Conservation (phyloP, 345 rosid species). For the Hirschfeldia incana region DNA sequence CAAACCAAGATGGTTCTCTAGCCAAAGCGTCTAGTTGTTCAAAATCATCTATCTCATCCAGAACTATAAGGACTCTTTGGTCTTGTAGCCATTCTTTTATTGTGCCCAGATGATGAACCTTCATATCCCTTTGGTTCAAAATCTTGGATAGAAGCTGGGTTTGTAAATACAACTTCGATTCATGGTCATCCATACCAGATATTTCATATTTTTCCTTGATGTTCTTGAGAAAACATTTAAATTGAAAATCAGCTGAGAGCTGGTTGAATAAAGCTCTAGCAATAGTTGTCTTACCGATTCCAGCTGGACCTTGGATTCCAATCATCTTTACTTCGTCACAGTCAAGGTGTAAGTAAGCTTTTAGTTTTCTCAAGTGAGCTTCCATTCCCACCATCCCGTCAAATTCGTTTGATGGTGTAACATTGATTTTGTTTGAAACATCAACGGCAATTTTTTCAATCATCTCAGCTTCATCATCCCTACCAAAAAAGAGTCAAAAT, state of each 20-base stretch:
- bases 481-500: not conserved
- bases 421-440: slow-evolving; percentile 2
- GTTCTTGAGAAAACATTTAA: slow-evolving; percentile 16
- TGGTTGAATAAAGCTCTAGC: slow-evolving; percentile 9
- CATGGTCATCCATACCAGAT: not conserved
- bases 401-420: not conserved
- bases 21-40: slow-evolving; percentile 50
- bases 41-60: slow-evolving; percentile 56
- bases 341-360: not conserved
- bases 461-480: slow-evolving; percentile 17
- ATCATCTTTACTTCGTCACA: slow-evolving; percentile 13
- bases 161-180: not conserved
- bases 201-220: not conserved
- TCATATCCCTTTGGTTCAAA: slow-evolving; percentile 20
- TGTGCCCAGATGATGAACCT: slow-evolving; percentile 1
- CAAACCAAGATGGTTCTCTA: slow-evolving; percentile 46
- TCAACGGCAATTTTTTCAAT: not conserved
- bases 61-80: slow-evolving; percentile 37
- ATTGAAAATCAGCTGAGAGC: not conserved
- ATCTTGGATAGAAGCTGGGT: not conserved
- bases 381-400: slow-evolving; percentile 22
- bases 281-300: slow-evolving; percentile 9
- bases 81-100: slow-evolving; percentile 11
- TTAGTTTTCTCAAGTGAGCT: not conserved
- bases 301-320: slow-evolving; percentile 9